phyloP scores from a whole-genome alignment of 768 basidiomycete genomes.

The Panaeolus papilionaceus region DNA sequence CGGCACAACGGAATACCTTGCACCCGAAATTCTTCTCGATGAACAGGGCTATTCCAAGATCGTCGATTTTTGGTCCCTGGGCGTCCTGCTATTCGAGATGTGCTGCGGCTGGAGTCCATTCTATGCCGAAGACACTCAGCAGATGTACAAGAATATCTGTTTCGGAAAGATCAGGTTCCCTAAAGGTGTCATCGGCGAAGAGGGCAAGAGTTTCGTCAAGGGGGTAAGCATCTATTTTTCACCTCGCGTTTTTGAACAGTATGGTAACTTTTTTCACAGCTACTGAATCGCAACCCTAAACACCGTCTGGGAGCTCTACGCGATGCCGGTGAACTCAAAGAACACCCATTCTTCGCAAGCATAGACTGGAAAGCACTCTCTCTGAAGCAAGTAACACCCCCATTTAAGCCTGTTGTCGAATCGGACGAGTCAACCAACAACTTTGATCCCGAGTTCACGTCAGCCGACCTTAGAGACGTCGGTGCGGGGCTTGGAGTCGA shows the following conservation, averaged over 20 bases:
- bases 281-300: constrained; percentile 98
- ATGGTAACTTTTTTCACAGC: constrained; percentile 50
- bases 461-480: constrained; percentile 83
- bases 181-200: constrained; percentile 94
- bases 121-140: constrained; percentile 98
- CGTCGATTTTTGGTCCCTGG: constrained; percentile 98
- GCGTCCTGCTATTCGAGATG: constrained; percentile 98
- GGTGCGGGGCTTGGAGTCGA: constrained; percentile 43
- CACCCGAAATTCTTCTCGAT: constrained; percentile 97
- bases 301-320: constrained; percentile 92
- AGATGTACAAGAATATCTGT: constrained; percentile 99
- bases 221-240: constrained; percentile 66
- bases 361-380: constrained; percentile 94
- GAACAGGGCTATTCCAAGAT: constrained; percentile 98
- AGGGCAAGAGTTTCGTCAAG: constrained; percentile 99
- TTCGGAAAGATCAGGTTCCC: constrained; percentile 99
- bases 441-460: constrained; percentile 98
- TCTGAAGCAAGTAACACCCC: constrained; percentile 90
- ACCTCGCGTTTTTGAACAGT: constrained; percentile 17
- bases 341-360: constrained; percentile 89
- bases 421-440: constrained; percentile 98
- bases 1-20: constrained; percentile 98
- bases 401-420: constrained; percentile 97
- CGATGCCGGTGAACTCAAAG: constrained; percentile 94
- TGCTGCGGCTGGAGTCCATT: constrained; percentile 99